Base-by-base conservation (phyloP, 164 flowering plant genomes). In the Litsea cubeba region DNA sequence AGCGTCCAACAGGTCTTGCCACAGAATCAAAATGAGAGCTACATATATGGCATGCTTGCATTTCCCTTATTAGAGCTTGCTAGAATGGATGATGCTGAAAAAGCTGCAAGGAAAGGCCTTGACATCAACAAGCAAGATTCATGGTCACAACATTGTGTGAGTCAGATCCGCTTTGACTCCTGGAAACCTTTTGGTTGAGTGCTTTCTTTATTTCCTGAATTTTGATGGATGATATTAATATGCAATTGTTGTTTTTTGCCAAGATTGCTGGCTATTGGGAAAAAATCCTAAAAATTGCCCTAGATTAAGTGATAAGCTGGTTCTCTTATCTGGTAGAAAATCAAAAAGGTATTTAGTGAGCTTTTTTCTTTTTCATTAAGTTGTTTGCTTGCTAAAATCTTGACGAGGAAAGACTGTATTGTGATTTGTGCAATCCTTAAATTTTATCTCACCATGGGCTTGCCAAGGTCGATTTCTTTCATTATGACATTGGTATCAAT, bases 101-200 rank as follows among this genome's bases (percentile, higher is more conserved):
- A 80, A 70, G 98, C 98, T 76, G 93, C 96, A 63, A 89, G 76
- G 75, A 88, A 81, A 79, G 99, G 92, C 72, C 81, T 83, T 68
- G 83, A 87, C 72, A 90, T 93, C 84, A 83, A 90, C 83, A 84
- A 85, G 78, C 74, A 87, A 24, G 99, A 95, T 79, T 68, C 78
- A 25, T 93, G 99, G 99, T 79, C 93, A 3, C 98, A 95, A 67
- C 99, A 95, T 87, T 80, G 81, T 76, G 98, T 93, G 82, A 89
- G 96, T 84, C 62, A 71, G 70, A 74, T 58, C 75, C 54, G 14
- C 35, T 23, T 69, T 18, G 26, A 65, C 28, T 14, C 30, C 69
- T 5, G 5, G 20, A 20, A 65, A 30, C 22, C 50, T 46, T 35
- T 35, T 7, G 23, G 28, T 35, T 68, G 54, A 68, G 71, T 68